phyloP scores from a whole-genome alignment of 441 rosid species.

The Erodium texanum region DNA sequence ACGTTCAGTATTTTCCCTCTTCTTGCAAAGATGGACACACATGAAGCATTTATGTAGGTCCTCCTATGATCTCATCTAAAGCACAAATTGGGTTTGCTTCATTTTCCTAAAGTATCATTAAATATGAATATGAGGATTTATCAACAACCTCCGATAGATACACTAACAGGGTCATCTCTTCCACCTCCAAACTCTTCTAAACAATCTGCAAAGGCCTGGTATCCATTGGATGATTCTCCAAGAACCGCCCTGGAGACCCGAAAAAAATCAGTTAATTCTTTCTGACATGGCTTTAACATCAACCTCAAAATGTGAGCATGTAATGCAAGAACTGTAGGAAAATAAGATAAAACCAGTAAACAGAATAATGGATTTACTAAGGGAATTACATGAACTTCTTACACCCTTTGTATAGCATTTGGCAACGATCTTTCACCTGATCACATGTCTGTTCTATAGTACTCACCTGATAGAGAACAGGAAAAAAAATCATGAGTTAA shows the following conservation, averaged over 20 bases:
- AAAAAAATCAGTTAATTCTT: conserved; percentile 6
- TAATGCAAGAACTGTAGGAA: no score
- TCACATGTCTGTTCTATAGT: conserved; percentile 55
- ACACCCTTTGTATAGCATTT: conserved; percentile 54
- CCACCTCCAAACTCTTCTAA: conserved; percentile 80
- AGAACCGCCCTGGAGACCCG: conserved; percentile 44
- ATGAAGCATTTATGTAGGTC: background rate
- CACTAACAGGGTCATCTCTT: conserved; percentile 75
- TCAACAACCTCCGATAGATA: conserved; percentile 74
- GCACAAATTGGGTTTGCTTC: background rate
- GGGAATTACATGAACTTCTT: conserved; percentile 45
- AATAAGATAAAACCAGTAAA: background rate
- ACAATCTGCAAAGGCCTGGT: conserved; percentile 54
- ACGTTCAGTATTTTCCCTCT: background rate
- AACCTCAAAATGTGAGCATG: background rate
- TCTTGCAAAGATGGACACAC: background rate
- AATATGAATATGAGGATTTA: conserved; percentile 8
- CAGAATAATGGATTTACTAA: conserved; percentile 2
- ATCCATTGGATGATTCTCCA: conserved; percentile 68
- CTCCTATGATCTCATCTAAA: background rate
- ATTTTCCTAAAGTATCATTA: background rate
- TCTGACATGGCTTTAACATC: background rate
- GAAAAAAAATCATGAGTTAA: background rate
- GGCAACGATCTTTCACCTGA: conserved; percentile 73
- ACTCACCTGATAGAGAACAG: conserved; percentile 34